Conservation (phyloP, 345 rosid genomes). For the Eucalyptus melliodora region DNA sequence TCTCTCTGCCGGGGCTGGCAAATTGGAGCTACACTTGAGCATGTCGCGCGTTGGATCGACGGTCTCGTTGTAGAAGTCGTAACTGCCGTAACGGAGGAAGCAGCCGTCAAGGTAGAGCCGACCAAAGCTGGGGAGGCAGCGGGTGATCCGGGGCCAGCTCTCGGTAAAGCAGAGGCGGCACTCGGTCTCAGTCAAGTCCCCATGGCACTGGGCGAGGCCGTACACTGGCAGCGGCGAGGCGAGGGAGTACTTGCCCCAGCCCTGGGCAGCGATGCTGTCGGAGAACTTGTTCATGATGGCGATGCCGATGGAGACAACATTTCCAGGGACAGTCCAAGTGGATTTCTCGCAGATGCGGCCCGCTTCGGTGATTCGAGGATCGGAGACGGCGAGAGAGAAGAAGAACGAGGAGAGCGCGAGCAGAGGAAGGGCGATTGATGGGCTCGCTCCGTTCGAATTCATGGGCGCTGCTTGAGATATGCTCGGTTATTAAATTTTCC, state of each 20-base stretch:
- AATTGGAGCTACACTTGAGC: conserved; percentile 1
- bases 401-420: neutral
- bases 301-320: neutral
- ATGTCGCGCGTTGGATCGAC: conserved; percentile 11
- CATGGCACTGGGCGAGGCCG: conserved; percentile 28
- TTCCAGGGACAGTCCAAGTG: accelerated
- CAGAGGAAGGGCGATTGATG: neutral
- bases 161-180: conserved; percentile 30
- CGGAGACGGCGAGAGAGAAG: neutral
- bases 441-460: neutral
- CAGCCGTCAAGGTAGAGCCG: conserved; percentile 52
- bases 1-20: neutral
- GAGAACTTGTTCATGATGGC: conserved; percentile 1
- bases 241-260: conserved; percentile 1
- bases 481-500: neutral
- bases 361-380: neutral
- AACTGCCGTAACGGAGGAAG: conserved; percentile 42
- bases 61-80: conserved; percentile 33
- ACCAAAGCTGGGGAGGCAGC: conserved; percentile 25
- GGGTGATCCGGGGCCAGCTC: conserved; percentile 1
- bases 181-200: conserved; percentile 20
- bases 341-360: neutral
- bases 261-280: neutral
- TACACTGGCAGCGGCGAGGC: conserved; percentile 6
- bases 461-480: neutral